A percentile compares a stretch with the other conserved stretches of the same genome.
phyloP scores from a whole-genome alignment of 2,329 filamentous ascomycete genomes.

The Aspergillus aculeatinus region DNA sequence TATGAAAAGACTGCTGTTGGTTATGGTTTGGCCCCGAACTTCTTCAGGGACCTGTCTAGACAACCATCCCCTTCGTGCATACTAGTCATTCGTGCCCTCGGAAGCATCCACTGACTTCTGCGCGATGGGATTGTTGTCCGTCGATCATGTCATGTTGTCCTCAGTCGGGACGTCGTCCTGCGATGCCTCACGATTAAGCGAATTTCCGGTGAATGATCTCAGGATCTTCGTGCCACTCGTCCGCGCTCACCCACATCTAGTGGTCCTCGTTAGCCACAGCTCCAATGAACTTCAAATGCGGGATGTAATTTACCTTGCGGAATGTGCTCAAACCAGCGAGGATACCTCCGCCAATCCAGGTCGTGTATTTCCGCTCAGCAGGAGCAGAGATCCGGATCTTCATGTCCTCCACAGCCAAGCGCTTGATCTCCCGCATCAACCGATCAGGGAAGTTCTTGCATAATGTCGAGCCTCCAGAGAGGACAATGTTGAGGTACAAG shows the following conservation, averaged over 20 bases:
- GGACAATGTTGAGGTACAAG: slow-evolving; percentile 93
- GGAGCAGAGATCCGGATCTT: slow-evolving; percentile 98
- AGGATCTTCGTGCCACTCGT: slow-evolving; percentile 99
- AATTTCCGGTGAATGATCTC: slow-evolving; percentile 99
- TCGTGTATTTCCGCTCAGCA: slow-evolving; percentile 96
- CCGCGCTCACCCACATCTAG: slow-evolving; percentile 99
- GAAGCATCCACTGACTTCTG: neutral
- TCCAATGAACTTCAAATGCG: neutral
- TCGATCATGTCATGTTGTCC: neutral
- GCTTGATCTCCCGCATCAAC: slow-evolving; percentile 85
- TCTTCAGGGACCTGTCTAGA: neutral
- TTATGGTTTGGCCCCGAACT: neutral
- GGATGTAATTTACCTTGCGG: slow-evolving; percentile 70
- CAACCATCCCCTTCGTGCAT: neutral
- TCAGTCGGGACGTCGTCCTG: neutral
- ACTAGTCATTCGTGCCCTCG: neutral
- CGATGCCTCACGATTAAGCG: slow-evolving; percentile 55
- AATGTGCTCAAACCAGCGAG: slow-evolving; percentile 95
- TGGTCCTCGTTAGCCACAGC: slow-evolving; percentile 5
- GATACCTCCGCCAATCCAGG: slow-evolving; percentile 98
- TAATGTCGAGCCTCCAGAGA: slow-evolving; percentile 92
- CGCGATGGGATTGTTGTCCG: neutral
- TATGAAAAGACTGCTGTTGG: slow-evolving; percentile 3
- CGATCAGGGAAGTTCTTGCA: slow-evolving; percentile 97
- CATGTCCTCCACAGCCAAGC: slow-evolving; percentile 96